Conservation (phyloP, 305 asterid species). For the Ajuga reptans region DNA sequence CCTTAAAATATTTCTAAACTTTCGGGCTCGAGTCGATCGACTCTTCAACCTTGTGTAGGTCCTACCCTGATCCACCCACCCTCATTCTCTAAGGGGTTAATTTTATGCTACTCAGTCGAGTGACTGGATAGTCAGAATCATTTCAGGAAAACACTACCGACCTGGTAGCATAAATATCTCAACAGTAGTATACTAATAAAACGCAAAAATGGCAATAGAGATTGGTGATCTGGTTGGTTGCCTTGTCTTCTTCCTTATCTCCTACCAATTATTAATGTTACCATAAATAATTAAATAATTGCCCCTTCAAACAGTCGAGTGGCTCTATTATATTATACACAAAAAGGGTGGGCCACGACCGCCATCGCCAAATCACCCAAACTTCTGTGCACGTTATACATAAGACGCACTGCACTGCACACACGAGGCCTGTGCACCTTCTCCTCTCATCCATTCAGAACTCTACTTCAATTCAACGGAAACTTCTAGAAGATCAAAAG, state of each 20-base stretch:
- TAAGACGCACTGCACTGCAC: too few relatives aligned
- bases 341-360: not conserved
- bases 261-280: not conserved
- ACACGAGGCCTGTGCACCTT: not conserved
- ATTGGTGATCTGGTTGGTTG: not conserved
- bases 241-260: not conserved
- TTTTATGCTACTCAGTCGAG: too few relatives aligned
- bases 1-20: too few relatives aligned
- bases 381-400: not conserved
- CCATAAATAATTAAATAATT: not conserved
- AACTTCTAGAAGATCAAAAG: not conserved
- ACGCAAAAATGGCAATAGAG: not conserved
- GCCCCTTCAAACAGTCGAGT: not conserved
- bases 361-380: not conserved
- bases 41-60: too few relatives aligned
- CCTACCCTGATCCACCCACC: too few relatives aligned
- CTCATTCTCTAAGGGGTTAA: too few relatives aligned
- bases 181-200: not conserved
- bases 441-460: conserved; percentile 1
- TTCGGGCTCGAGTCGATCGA: too few relatives aligned
- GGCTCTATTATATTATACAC: not conserved
- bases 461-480: not conserved
- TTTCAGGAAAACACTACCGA: too few relatives aligned
- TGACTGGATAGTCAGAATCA: too few relatives aligned
- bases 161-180: too few relatives aligned